phyloP scores from a whole-genome alignment of 1,139 yeast species.

The Kurtzmaniella natalensis region DNA sequence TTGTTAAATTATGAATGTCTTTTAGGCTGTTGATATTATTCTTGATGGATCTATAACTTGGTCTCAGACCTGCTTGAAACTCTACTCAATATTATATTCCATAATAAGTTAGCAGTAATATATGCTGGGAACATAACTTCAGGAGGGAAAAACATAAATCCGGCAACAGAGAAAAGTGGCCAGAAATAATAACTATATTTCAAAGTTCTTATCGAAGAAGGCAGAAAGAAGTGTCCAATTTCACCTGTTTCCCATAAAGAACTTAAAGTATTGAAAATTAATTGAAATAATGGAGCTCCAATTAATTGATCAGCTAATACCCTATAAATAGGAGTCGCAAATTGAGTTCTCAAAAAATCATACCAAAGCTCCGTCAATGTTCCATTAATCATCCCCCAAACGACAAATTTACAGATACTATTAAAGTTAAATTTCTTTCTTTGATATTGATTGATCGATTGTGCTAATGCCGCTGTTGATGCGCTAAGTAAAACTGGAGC shows the following conservation, averaged over 20 bases:
- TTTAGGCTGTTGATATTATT: not conserved
- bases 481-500: slow-evolving; percentile 46
- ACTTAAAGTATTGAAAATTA: slow-evolving; percentile 44
- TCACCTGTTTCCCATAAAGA: slow-evolving; percentile 56
- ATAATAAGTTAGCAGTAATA: slow-evolving; percentile 51
- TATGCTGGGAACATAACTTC: slow-evolving; percentile 53
- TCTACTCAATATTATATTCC: slow-evolving; percentile 51
- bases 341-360: slow-evolving; percentile 34
- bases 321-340: slow-evolving; percentile 33
- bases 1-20: not conserved
- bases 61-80: not conserved
- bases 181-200: slow-evolving; percentile 53
- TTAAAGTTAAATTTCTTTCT: slow-evolving; percentile 37
- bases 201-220: slow-evolving; percentile 42
- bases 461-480: slow-evolving; percentile 54
- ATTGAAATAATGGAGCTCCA: slow-evolving; percentile 54
- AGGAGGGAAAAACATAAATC: slow-evolving; percentile 46
- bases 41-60: not conserved
- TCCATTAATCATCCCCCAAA: slow-evolving; percentile 65
- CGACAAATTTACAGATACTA: slow-evolving; percentile 44
- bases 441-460: slow-evolving; percentile 48
- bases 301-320: slow-evolving; percentile 49
- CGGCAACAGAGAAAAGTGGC: slow-evolving; percentile 53
- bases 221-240: slow-evolving; percentile 20
- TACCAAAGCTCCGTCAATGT: slow-evolving; percentile 55